Conservation (phyloP, 805 yeast genomes). For the Kazachstania psychrophila region DNA sequence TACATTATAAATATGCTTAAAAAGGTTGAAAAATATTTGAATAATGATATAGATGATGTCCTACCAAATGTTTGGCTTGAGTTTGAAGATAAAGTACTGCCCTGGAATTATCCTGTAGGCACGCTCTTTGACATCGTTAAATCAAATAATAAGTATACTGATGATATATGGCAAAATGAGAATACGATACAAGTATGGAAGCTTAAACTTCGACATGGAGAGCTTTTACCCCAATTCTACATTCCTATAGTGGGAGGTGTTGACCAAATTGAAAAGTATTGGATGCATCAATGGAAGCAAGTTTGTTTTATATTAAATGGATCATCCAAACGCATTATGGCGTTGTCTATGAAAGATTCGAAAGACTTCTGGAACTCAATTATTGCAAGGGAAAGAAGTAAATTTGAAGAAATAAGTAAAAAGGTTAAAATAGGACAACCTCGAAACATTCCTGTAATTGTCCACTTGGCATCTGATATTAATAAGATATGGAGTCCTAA, state of each 20-base stretch:
- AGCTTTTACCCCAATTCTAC: constrained; percentile 37
- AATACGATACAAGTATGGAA: constrained; percentile 36
- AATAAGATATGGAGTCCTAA: constrained; percentile 31
- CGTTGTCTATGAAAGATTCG: constrained; percentile 54
- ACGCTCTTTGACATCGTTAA: constrained; percentile 44
- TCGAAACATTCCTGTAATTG: constrained; percentile 11
- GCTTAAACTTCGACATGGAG: constrained; percentile 34
- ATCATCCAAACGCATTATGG: constrained; percentile 73
- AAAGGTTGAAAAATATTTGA: constrained; percentile 32
- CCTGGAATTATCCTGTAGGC: constrained; percentile 76
- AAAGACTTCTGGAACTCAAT: constrained; percentile 48
- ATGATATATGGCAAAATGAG: background rate
- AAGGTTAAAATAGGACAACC: constrained; percentile 14
- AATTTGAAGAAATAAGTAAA: constrained; percentile 16
- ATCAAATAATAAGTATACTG: background rate
- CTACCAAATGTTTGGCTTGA: constrained; percentile 53
- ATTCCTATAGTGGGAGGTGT: constrained; percentile 35
- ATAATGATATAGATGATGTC: constrained; percentile 20
- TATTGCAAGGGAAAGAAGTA: constrained; percentile 16
- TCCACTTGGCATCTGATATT: constrained; percentile 30
- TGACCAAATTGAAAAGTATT: constrained; percentile 33
- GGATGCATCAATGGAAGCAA: constrained; percentile 79
- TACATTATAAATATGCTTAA: constrained; percentile 31
- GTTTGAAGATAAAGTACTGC: constrained; percentile 50
- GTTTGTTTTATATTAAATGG: constrained; percentile 69